phyloP scores from a whole-genome alignment of 192 early-diverging fungal species.

The Entophlyctis helioformis region DNA sequence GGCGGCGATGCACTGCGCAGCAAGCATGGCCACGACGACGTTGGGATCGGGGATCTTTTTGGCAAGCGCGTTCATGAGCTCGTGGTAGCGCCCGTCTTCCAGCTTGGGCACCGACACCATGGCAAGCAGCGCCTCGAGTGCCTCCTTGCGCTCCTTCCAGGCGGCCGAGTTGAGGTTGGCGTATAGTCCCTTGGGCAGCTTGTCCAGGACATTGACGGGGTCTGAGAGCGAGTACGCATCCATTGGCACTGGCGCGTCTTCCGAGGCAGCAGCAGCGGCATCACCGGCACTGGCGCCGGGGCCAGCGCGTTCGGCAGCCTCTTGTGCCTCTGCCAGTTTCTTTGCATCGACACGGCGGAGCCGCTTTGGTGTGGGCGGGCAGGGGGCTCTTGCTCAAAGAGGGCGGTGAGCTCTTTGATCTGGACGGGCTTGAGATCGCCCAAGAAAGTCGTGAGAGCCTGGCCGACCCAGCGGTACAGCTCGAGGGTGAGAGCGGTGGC shows the following conservation, averaged over 20 bases:
- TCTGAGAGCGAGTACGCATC: slow-evolving; percentile 78
- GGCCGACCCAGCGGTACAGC: slow-evolving; percentile 86
- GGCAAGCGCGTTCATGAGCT: slow-evolving; percentile 68
- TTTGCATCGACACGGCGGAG: slow-evolving; percentile 40
- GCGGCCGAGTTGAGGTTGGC: slow-evolving; percentile 50
- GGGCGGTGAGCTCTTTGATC: slow-evolving; percentile 79
- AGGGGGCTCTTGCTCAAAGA: slow-evolving; percentile 57
- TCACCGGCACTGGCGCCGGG: slow-evolving; percentile 3
- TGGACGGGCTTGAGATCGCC: slow-evolving; percentile 89
- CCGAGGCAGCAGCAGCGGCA: slow-evolving; percentile 26
- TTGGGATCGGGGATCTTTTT: slow-evolving; percentile 79
- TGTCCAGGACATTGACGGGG: slow-evolving; percentile 79
- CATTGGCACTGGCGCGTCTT: slow-evolving; percentile 42
- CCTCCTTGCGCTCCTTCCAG: slow-evolving; percentile 97
- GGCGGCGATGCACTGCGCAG: slow-evolving; percentile 71
- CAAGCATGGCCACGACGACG: slow-evolving; percentile 65
- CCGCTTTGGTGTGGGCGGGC: slow-evolving; percentile 52
- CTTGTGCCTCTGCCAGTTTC: slow-evolving; percentile 19
- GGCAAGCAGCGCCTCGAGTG: slow-evolving; percentile 60
- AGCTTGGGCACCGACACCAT: slow-evolving; percentile 64
- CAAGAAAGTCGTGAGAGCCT: slow-evolving; percentile 62
- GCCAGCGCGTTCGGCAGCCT: slow-evolving; percentile 8
- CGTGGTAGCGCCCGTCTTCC: slow-evolving; percentile 62
- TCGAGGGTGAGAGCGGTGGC: slow-evolving; percentile 62
- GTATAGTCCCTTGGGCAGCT: slow-evolving; percentile 75